A percentile compares a stretch with the other conserved stretches of the same genome.
Conservation (phyloP, 2,329 filamentous ascomycete genomes). For the Dendrostoma leiphaemia region DNA sequence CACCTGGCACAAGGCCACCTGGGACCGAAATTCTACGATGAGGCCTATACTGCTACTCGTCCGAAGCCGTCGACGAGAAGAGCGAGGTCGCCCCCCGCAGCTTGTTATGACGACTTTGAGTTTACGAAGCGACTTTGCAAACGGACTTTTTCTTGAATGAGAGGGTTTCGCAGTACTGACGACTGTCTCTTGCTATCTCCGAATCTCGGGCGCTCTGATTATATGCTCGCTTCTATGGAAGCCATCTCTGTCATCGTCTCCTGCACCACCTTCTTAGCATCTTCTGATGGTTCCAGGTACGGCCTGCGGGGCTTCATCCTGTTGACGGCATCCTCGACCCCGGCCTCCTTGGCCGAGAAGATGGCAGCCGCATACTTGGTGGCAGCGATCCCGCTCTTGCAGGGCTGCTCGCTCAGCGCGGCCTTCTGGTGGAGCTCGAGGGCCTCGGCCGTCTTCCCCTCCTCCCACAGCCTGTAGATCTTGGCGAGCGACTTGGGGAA, state of each 20-base stretch:
- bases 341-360: constrained; percentile 56
- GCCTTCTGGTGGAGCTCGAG: constrained; percentile 58
- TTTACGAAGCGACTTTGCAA: no score
- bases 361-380: constrained; percentile 68
- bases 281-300: constrained; percentile 50
- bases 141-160: no score
- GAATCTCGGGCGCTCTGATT: no score
- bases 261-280: constrained; percentile 41
- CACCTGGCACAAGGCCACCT: no score
- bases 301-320: constrained; percentile 59
- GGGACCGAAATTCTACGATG: no score
- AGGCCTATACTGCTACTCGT: no score
- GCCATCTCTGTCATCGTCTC: constrained; percentile 41
- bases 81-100: no score
- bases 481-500: constrained; percentile 55
- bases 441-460: constrained; percentile 57
- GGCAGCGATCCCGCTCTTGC: constrained; percentile 64
- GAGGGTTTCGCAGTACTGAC: no score
- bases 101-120: no score
- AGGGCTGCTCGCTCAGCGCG: constrained; percentile 63
- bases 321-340: constrained; percentile 57
- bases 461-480: constrained; percentile 61
- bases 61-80: no score
- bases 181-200: no score
- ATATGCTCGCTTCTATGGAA: constrained; percentile 45